These are phyloP conservation scores for Plasmodium coatneyi DNA, from an alignment of 169 alveolate genomes.

Conservation along the genomic window DNA sequence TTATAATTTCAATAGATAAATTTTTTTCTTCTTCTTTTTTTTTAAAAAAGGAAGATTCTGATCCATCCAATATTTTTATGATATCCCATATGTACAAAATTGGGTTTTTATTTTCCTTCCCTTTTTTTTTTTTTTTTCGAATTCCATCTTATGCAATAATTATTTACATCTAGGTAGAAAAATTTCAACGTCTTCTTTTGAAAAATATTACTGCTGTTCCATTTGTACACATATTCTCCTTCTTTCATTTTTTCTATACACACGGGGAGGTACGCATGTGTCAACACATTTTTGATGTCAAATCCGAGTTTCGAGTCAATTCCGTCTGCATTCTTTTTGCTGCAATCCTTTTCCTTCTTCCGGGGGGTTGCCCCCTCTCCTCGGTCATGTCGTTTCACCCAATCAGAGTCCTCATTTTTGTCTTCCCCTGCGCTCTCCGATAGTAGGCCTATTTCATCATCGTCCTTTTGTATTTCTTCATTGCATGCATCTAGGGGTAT, in stretches of 20 bases:
- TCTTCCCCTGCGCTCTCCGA: not conserved
- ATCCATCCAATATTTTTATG: slow-evolving; percentile 73
- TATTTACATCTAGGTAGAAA: slow-evolving; percentile 68
- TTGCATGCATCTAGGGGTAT: slow-evolving; percentile 14
- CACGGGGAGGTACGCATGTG: slow-evolving; percentile 73
- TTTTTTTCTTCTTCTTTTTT: slow-evolving; percentile 74
- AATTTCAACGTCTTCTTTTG: slow-evolving; percentile 73
- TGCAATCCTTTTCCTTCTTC: not conserved
- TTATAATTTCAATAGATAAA: slow-evolving; percentile 74
- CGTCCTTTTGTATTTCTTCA: slow-evolving; percentile 26
- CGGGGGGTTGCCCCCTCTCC: not conserved
- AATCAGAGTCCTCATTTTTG: slow-evolving; percentile 1
- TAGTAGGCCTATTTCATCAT: slow-evolving; percentile 14
- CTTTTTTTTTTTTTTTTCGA: slow-evolving; percentile 68
- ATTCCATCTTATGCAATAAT: slow-evolving; percentile 77
- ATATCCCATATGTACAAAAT: slow-evolving; percentile 70
- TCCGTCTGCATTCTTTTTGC: slow-evolving; percentile 6
- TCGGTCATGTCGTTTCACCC: not conserved
- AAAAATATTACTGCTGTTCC: slow-evolving; percentile 72
- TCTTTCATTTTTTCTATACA: slow-evolving; percentile 76
- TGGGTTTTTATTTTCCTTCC: slow-evolving; percentile 65
- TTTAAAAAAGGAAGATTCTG: slow-evolving; percentile 74
- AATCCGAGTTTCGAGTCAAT: slow-evolving; percentile 47
- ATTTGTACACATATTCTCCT: slow-evolving; percentile 74
- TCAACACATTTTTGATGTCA: slow-evolving; percentile 65